phyloP scores from a whole-genome alignment of 257 asterid genomes.

The Solanum rostratum region DNA sequence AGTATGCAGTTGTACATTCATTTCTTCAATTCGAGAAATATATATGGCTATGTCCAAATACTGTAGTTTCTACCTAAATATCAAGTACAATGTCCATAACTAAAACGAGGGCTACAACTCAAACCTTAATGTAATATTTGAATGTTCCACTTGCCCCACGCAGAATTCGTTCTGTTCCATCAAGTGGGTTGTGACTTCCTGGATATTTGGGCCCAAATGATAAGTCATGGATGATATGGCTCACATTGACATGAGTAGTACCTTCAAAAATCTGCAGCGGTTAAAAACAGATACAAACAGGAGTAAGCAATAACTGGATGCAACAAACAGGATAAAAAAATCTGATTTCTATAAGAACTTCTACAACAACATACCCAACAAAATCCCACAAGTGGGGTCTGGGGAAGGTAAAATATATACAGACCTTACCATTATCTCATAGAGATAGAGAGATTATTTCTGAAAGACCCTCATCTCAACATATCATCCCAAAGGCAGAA shows the following conservation, averaged over 20 bases:
- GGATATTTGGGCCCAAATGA: conserved; percentile 98
- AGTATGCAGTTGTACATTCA: neutral
- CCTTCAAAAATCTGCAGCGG: conserved; percentile 70
- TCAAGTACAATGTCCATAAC: neutral
- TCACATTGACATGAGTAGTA: conserved; percentile 84
- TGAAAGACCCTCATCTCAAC: too few species aligned
- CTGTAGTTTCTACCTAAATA: neutral
- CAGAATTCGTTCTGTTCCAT: conserved; percentile 73
- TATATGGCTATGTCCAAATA: neutral
- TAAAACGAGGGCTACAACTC: neutral
- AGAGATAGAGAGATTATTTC: too few species aligned
- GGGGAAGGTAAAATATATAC: too few species aligned
- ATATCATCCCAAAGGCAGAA: too few species aligned
- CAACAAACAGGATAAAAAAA: neutral
- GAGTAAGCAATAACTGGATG: neutral
- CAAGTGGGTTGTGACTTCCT: conserved; percentile 95
- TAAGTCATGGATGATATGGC: conserved; percentile 86
- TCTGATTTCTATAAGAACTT: neutral
- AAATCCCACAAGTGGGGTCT: too few species aligned
- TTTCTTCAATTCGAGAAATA: neutral
- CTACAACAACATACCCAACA: too few species aligned
- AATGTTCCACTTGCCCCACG: conserved; percentile 88
- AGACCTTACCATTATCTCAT: too few species aligned
- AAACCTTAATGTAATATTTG: conserved; percentile 95
- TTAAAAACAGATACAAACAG: neutral